Conservation (phyloP, 2,329 filamentous ascomycete species). For the Cryoendolithus antarcticus region DNA sequence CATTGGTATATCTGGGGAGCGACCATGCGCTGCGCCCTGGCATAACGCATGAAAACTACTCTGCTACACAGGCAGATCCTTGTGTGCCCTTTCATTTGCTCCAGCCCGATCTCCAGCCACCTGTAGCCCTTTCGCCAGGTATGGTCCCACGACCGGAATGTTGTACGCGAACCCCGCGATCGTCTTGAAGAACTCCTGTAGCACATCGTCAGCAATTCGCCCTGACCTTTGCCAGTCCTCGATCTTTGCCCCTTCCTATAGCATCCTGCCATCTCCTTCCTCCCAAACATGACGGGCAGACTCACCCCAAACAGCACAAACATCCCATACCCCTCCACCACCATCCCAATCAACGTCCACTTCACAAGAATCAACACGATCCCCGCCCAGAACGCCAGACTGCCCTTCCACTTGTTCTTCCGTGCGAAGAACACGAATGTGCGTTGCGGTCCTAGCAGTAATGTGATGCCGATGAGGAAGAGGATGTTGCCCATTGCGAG, state of each 20-base stretch:
- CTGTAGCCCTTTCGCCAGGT: slow-evolving; percentile 64
- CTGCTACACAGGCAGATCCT: slow-evolving; percentile 59
- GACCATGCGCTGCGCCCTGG: no score
- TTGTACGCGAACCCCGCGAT: slow-evolving; percentile 79
- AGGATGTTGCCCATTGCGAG: slow-evolving; percentile 99
- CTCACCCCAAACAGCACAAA: slow-evolving; percentile 67
- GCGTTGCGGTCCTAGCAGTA: slow-evolving; percentile 87
- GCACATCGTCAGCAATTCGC: slow-evolving; percentile 2
- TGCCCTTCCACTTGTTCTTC: slow-evolving; percentile 84
- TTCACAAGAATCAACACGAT: slow-evolving; percentile 74
- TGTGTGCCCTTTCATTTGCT: slow-evolving; percentile 53
- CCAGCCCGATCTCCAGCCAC: slow-evolving; percentile 57
- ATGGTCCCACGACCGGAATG: slow-evolving; percentile 74
- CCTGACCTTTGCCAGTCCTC: not conserved
- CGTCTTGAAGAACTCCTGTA: slow-evolving; percentile 35
- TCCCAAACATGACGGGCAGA: no score
- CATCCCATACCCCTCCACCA: slow-evolving; percentile 86
- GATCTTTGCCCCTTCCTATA: not conserved
- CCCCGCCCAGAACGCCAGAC: slow-evolving; percentile 72
- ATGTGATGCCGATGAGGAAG: slow-evolving; percentile 89
- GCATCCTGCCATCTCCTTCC: not conserved
- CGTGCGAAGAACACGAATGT: slow-evolving; percentile 91
- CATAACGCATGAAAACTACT: no score
- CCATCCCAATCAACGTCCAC: slow-evolving; percentile 85
- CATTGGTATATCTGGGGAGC: no score